Evolutionary conservation across 805 yeast genomes (phyloP).

Genomic region (Scheffersomyces ergatensis): DNA sequence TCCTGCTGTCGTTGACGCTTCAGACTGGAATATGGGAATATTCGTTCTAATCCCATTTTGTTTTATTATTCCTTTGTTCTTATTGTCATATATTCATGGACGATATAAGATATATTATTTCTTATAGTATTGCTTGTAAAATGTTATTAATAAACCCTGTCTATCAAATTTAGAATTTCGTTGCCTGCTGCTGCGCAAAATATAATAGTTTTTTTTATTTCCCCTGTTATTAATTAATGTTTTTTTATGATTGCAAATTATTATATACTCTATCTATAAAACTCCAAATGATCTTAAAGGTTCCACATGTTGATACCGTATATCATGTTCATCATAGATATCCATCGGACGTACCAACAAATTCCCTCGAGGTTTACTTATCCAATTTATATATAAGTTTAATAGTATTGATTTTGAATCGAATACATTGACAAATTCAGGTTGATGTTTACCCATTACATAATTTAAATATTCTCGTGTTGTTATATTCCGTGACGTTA

Average conservation of each 20-base stretch:
- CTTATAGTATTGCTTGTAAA: no score
- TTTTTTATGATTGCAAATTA: no score
- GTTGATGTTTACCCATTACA: slow-evolving; percentile 27
- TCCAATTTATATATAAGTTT: slow-evolving; percentile 36
- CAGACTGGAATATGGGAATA: background rate
- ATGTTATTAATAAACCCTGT: no score
- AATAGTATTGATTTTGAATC: slow-evolving; percentile 17
- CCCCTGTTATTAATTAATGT: no score
- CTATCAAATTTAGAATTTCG: no score
- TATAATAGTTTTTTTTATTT: no score
- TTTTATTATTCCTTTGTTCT: no score
- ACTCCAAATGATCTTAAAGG: slow-evolving; percentile 14
- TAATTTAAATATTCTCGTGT: slow-evolving; percentile 69
- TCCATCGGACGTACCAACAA: slow-evolving; percentile 17
- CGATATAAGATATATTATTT: no score
- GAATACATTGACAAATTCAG: slow-evolving; percentile 27
- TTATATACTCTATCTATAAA: background rate
- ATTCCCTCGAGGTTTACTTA: slow-evolving; percentile 28
- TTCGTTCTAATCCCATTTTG: background rate
- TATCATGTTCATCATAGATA: slow-evolving; percentile 18
- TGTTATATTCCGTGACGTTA: slow-evolving; percentile 59
- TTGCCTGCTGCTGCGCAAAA: no score
- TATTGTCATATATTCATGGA: no score
- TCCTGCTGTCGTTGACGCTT: background rate
- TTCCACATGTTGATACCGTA: slow-evolving; percentile 20